Conservation (phyloP, 768 basidiomycete genomes). For the Termitomyces sp. region DNA sequence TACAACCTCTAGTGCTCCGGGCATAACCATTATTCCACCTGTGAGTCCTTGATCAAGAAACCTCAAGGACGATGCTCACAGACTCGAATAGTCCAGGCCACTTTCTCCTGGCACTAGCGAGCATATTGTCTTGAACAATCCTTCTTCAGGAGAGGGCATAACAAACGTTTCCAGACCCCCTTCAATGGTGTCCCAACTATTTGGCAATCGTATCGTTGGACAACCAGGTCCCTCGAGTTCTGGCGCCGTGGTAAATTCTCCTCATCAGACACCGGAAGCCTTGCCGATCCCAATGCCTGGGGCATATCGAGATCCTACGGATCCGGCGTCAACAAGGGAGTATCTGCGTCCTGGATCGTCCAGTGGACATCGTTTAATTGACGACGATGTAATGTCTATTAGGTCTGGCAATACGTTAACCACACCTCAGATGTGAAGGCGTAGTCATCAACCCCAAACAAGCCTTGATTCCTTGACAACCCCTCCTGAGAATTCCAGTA, state of each 20-base stretch:
- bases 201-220: neutral
- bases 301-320: conserved; percentile 1
- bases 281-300: conserved; percentile 15
- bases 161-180: conserved; percentile 1
- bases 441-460: neutral
- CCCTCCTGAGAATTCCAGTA: neutral
- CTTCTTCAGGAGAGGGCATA: neutral
- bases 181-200: conserved; percentile 2
- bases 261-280: neutral
- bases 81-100: conserved; percentile 8
- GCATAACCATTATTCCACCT: conserved; percentile 34
- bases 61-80: neutral
- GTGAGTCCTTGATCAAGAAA: conserved; percentile 20
- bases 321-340: conserved; percentile 2
- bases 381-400: conserved; percentile 11
- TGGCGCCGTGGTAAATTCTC: neutral
- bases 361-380: conserved; percentile 1
- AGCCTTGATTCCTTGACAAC: neutral
- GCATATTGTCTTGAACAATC: neutral
- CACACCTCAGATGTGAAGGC: conserved; percentile 4
- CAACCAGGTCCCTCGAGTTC: neutral
- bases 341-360: conserved; percentile 5
- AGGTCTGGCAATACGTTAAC: conserved; percentile 13
- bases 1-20: conserved; percentile 21
- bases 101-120: conserved; percentile 5